Evolutionary conservation across 208 protist genomes (phyloP).

Genomic region (Jaenimonas drosophilae): DNA sequence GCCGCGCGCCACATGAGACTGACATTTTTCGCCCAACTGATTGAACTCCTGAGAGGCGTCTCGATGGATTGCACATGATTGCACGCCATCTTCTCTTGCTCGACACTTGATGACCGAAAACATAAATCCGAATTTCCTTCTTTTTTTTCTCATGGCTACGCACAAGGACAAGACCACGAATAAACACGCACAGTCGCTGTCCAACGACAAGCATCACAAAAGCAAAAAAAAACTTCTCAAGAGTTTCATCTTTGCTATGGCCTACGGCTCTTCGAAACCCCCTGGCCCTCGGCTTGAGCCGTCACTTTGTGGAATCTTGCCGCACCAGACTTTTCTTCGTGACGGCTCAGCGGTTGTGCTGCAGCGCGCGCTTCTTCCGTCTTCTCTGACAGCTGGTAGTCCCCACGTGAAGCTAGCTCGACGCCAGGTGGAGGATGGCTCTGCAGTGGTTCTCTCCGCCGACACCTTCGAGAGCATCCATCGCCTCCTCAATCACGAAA

Average conservation of each 20-base stretch:
- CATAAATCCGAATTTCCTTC: no score
- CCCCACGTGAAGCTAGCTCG: not conserved
- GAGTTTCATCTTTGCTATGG: conserved; percentile 5
- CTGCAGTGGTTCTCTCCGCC: not conserved
- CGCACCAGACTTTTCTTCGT: conserved; percentile 2
- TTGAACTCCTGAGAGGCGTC: no score
- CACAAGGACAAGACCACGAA: no score
- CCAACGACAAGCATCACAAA: not conserved
- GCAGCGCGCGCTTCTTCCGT: conserved; percentile 4
- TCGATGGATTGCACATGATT: no score
- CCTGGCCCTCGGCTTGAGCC: conserved; percentile 5
- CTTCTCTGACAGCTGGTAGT: not conserved
- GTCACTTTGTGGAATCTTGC: not conserved
- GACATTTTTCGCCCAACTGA: no score
- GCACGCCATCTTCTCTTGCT: no score
- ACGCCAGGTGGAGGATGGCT: not conserved
- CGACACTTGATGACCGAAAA: no score
- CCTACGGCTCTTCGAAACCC: conserved; percentile 5
- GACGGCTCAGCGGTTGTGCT: conserved; percentile 6
- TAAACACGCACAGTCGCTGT: no score
- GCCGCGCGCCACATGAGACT: no score
- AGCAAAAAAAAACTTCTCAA: conserved; percentile 4
- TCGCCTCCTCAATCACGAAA: conserved; percentile 10
- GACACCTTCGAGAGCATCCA: conserved; percentile 1
- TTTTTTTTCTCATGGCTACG: no score